A percentile compares a stretch with the other conserved stretches of the same genome.
Conservation (phyloP, 805 yeast species). For the Spathaspora arborariae region DNA sequence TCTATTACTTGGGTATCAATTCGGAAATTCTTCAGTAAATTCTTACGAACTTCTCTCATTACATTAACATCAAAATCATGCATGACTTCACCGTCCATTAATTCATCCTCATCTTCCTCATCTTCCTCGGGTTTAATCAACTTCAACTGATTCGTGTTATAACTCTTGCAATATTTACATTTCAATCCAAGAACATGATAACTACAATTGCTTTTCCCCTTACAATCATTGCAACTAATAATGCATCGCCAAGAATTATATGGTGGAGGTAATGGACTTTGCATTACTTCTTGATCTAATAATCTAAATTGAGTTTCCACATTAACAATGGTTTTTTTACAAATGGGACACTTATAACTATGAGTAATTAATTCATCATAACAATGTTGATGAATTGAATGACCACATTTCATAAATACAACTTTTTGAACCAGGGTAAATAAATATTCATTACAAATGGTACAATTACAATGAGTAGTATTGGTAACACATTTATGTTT, state of each 20-base stretch:
- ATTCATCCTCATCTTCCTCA: conserved; percentile 27
- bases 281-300: conserved; percentile 74
- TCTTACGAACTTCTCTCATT: conserved; percentile 33
- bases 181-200: conserved; percentile 85
- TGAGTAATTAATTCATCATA: conserved; percentile 78
- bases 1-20: conserved; percentile 28
- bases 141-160: conserved; percentile 75
- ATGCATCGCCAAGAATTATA: conserved; percentile 72
- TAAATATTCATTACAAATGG: conserved; percentile 88
- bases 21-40: conserved; percentile 33
- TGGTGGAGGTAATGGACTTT: conserved; percentile 78
- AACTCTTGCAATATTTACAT: conserved; percentile 83
- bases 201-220: conserved; percentile 67
- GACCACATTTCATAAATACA: conserved; percentile 92
- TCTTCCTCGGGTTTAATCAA: conserved; percentile 65
- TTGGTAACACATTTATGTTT: conserved; percentile 82
- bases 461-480: conserved; percentile 87
- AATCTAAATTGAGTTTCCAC: conserved; percentile 88
- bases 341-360: conserved; percentile 87
- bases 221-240: conserved; percentile 82
- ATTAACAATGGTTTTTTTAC: conserved; percentile 78
- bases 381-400: conserved; percentile 85
- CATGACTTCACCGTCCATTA: conserved; percentile 16
- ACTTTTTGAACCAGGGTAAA: conserved; percentile 79
- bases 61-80: conserved; percentile 11